Conservation (phyloP, 2,329 filamentous ascomycete genomes). For the Cladophialophora yegresii region DNA sequence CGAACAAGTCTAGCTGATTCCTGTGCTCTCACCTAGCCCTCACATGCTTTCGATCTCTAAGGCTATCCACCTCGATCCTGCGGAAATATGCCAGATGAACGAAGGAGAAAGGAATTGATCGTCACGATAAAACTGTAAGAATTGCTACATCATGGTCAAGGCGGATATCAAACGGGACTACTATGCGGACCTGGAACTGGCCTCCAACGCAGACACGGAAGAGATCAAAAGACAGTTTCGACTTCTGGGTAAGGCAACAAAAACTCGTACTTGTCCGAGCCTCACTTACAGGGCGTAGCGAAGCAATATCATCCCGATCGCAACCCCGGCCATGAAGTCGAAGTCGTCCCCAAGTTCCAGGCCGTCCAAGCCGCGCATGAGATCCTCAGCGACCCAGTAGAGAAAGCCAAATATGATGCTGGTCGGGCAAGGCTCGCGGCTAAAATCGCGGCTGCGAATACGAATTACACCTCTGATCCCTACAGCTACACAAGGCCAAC, state of each 20-base stretch:
- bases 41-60: slow-evolving; percentile 9
- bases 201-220: slow-evolving; percentile 65
- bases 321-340: slow-evolving; percentile 77
- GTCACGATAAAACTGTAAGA: slow-evolving; percentile 19
- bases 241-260: slow-evolving; percentile 65
- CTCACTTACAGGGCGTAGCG: slow-evolving; percentile 53
- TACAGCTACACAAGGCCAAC: slow-evolving; percentile 29
- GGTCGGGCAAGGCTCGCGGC: slow-evolving; percentile 48
- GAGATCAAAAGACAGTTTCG: slow-evolving; percentile 86
- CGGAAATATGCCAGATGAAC: slow-evolving; percentile 30
- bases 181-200: slow-evolving; percentile 78
- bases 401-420: slow-evolving; percentile 63
- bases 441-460: slow-evolving; percentile 22
- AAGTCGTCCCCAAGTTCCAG: slow-evolving; percentile 80
- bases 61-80: not conserved
- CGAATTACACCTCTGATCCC: slow-evolving; percentile 22
- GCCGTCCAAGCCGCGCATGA: slow-evolving; percentile 85
- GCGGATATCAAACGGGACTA: slow-evolving; percentile 72
- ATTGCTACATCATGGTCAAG: slow-evolving; percentile 60
- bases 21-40: slow-evolving; percentile 7
- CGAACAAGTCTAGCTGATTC: slow-evolving; percentile 5
- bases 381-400: slow-evolving; percentile 63
- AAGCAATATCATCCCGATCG: slow-evolving; percentile 86
- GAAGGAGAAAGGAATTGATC: slow-evolving; percentile 29
- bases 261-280: slow-evolving; percentile 16